These are phyloP conservation scores for Caryocar brasiliense DNA, from an alignment of 441 rosid species.

Conservation along the genomic window DNA sequence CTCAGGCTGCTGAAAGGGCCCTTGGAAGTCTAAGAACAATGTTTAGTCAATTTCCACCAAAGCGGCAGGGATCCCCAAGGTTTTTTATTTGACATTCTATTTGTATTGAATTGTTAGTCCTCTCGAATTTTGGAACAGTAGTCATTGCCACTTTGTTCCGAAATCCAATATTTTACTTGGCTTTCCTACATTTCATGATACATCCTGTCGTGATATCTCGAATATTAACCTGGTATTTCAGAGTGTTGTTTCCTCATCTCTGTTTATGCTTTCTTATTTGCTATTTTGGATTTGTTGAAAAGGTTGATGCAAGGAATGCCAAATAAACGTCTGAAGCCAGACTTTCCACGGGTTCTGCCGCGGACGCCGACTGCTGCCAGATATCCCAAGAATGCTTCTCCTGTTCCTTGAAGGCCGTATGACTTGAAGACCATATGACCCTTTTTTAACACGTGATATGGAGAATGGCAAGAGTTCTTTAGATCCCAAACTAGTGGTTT, in stretches of 20 bases:
- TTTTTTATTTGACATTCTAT: constrained; percentile 24
- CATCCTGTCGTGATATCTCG: not conserved
- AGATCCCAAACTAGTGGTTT: constrained; percentile 7
- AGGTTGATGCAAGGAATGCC: constrained; percentile 63
- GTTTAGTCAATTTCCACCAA: constrained; percentile 53
- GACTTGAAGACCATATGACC: not conserved
- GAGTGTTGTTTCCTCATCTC: not conserved
- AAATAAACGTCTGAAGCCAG: constrained; percentile 68
- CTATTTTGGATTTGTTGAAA: constrained; percentile 4
- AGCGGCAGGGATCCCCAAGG: constrained; percentile 79
- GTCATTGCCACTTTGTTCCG: not conserved
- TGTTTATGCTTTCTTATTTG: constrained; percentile 9
- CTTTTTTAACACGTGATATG: not conserved
- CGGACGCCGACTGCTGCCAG: constrained; percentile 73
- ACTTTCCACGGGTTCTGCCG: constrained; percentile 51
- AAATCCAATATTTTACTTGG: not conserved
- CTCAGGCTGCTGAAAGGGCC: constrained; percentile 92
- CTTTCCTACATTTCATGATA: not conserved
- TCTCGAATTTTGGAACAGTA: not conserved
- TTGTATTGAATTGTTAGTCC: not conserved
- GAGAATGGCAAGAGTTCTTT: constrained; percentile 2
- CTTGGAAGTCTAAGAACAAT: constrained; percentile 55
- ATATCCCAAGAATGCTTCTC: constrained; percentile 54
- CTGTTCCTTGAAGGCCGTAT: constrained; percentile 30
- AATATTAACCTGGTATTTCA: not conserved